Evolutionary conservation across 1,139 yeast genomes (phyloP), one percentile per base, ranked within the genome.

Genomic region (Meyerozyma athensensis): DNA sequence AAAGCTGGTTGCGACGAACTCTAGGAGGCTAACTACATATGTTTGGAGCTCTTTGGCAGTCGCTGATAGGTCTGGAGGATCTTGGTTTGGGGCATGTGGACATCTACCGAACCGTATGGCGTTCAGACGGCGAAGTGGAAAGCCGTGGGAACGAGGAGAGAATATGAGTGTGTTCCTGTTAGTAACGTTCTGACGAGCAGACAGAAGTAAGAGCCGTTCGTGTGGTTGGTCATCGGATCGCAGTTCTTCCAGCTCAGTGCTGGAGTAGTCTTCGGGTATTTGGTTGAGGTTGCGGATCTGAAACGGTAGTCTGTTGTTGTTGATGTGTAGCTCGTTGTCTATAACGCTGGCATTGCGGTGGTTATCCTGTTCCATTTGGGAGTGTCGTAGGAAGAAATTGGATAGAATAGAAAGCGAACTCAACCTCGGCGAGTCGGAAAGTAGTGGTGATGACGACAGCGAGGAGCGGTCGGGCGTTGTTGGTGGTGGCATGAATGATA

Each of bases 171-270:
- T 48, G 33, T 54, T 49, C 9, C 45, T 42, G 39, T 53, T 48
- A 5, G 56, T 49, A 18, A 46, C 47, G 33, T 56, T 56, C 32
- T 58, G 59, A n/a, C 63, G 47, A 3, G 64, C 65, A 8, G 61
- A 52, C 4, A 62, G 50, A 3, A 61, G 48, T 5, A 61, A 46
- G n/a, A 59, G 45, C 23, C 57, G 42, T 38, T 59, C 63, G 33
- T 47, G 49, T 6, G 54, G 40, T 30, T 44, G 50, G 19, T 49
- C 39, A 19, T 49, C 53, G 3, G 48, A 44, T 7, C 50, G 41
- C 26, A 49, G 38, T 14, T 39, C 38, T 10, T 37, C 42, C 17
- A 30, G 35, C 23, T 22, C 30, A 19, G 23, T 33, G 23, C 36
- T 19, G 17, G 38, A 30, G 31, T 26, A 19, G 19, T 30, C 30